Evolutionary conservation across 257 asterid species (phyloP).

Genomic region (Asclepias syriaca): DNA sequence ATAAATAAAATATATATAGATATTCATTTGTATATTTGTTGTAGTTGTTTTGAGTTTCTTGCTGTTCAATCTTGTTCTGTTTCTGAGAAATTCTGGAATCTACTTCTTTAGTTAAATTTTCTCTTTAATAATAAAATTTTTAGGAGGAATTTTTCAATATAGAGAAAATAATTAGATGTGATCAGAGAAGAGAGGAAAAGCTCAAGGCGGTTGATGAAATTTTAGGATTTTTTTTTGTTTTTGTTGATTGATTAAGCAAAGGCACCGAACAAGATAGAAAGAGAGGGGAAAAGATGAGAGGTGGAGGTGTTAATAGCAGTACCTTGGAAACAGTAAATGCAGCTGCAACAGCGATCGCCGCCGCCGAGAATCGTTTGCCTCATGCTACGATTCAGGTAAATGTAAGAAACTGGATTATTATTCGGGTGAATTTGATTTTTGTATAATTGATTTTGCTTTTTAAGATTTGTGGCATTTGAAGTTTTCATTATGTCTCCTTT

Average conservation of each 20-base stretch:
- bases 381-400: slow-evolving; percentile 57
- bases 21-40: not conserved
- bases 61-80: slow-evolving; percentile 16
- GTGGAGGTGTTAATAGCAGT: slow-evolving; percentile 34
- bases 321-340: slow-evolving; percentile 80
- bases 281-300: slow-evolving; percentile 14
- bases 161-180: slow-evolving; percentile 7
- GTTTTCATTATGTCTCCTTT: not conserved
- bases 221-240: not conserved
- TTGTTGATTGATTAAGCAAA: not conserved
- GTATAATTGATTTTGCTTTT: not conserved
- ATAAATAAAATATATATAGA: no score
- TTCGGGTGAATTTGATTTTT: not conserved
- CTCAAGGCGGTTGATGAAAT: not conserved
- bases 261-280: slow-evolving; percentile 9
- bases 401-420: not conserved
- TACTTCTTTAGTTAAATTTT: no score
- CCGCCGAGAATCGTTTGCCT: slow-evolving; percentile 53
- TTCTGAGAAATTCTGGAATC: slow-evolving; percentile 16
- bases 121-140: not conserved
- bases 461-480: not conserved
- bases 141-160: not conserved
- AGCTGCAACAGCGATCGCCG: slow-evolving; percentile 89
- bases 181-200: slow-evolving; percentile 4
- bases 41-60: slow-evolving; percentile 6